These are phyloP conservation scores for Cadophora sp. DNA, from an alignment of 2,329 filamentous ascomycete genomes.

Conservation along the genomic window DNA sequence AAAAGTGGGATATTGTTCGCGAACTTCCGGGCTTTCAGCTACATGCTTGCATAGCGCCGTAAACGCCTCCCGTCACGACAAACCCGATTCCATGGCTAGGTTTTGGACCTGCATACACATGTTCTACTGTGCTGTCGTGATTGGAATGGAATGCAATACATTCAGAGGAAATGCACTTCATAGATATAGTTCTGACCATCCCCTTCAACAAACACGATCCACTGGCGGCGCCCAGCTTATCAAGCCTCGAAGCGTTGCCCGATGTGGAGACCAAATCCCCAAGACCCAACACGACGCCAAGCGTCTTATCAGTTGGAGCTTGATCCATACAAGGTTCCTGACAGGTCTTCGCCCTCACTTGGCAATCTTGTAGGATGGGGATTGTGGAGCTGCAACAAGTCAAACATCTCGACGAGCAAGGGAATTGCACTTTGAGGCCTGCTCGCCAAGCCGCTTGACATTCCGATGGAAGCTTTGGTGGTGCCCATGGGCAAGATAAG, in stretches of 20 bases:
- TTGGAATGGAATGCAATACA: not conserved
- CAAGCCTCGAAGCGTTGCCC: constrained; percentile 16
- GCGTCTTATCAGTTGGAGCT: constrained; percentile 20
- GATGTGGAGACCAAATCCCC: constrained; percentile 21
- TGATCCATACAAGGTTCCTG: constrained; percentile 4
- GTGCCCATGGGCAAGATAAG: constrained; percentile 6
- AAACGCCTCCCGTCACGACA: not conserved
- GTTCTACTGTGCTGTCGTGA: not conserved
- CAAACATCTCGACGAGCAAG: not conserved
- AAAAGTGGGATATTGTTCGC: constrained; percentile 8
- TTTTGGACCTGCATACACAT: constrained; percentile 4
- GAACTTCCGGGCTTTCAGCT: not conserved
- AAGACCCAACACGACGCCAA: constrained; percentile 12
- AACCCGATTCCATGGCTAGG: not conserved
- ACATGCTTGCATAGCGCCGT: not conserved
- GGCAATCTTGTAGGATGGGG: not conserved
- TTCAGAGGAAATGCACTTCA: not conserved
- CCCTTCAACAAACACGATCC: not conserved
- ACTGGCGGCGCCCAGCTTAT: not conserved
- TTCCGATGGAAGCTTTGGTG: not conserved
- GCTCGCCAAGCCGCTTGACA: constrained; percentile 27
- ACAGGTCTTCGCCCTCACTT: not conserved
- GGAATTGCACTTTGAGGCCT: constrained; percentile 17
- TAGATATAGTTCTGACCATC: not conserved
- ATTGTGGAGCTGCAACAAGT: not conserved